Evolutionary conservation across 441 rosid genomes (phyloP), one percentile per base, ranked within the genome.

Genomic region (Gossypium trilobum): DNA sequence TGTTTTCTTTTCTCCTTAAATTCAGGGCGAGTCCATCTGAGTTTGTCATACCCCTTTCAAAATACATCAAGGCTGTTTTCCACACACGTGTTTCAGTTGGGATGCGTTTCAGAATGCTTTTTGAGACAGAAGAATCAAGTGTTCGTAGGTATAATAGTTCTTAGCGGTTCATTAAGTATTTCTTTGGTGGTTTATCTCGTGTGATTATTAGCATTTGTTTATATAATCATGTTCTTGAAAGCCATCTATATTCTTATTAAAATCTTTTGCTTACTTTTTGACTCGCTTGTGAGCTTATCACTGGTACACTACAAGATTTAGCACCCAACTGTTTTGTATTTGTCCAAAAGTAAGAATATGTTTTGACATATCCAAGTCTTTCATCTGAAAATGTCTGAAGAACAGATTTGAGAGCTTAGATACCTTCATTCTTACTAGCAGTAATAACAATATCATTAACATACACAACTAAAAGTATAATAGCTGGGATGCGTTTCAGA

Each of bases 101-200:
- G 20, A 82, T 79, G 85, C 85, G 85, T 46, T 82, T 82, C 64
- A 80, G 85, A 54, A 82, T 82, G 85, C 82, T 82, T 59, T 82
- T 82, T 67, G 85, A 82, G 70, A 82, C 85, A 7, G 85, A 82
- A 74, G 85, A 82, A 77, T 82, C 85, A 4, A 82, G 82, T 5
- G 81, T 82, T 59, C 80, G 85, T 51, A 79, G 85, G 85, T 79
- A 73, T 58, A 27, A 46, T 55, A 36, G 54, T 71, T 33, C 16
- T 25, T 59, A 62, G 51, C 42, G 6, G 11, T 33, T 57, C 56
- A 39, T 39, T 36, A 1, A 70, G 4, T 55, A 33, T 44, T 36
- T 72, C 8, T 72, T 71, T 48, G 0, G 31, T 70, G 33, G 36
- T 58, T 11, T 22, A 22, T 13, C 65, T 58, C 1, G 1, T 57